Evolutionary conservation across 257 asterid genomes (phyloP), one percentile per base, ranked within the genome.

Genomic region (Fraxinus anomala): DNA sequence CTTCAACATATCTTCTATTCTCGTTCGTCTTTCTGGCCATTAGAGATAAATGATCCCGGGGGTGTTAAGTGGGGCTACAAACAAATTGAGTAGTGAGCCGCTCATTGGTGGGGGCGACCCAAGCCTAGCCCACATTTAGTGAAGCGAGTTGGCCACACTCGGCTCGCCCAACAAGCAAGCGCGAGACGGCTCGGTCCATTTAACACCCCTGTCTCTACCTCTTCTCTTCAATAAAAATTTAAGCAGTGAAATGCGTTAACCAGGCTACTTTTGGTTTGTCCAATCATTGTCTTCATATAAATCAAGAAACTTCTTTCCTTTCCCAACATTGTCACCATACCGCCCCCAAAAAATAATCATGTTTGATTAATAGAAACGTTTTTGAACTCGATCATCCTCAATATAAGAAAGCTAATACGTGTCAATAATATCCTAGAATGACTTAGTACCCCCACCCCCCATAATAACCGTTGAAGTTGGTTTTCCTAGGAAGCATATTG

Each of bases 291-390:
- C 67, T 5, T 56, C 28, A 8, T 59, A 59, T 61, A 75, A 47
- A 40, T 75, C 84, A 80, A 30, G 80, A 80, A 70, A 21, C 73
- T 75, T 75, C 84, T 68, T 59, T 59, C 59, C 49, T n/a, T 36
- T 14, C 34, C 73, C 59, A 11, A 4, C 65, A 40, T 5, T 21
- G 70, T 73, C 44, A 59, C 72, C 13, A 5, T 73, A 59, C 39
- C 63, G 16, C 47, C 31, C 31, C 36, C 37, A 80, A 66, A 39
- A n/a, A 19, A n/a, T 13, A 36, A 72, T 26, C 81, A 68, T 59
- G 56, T 1, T 6, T 19, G 33, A 68, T 81, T 82, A 81, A 82
- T 73, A 42, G 68, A 56, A 76, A 37, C 13, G 26, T n/a, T 47
- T 23, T 28, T 67, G 17, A 54, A 28, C 17, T 79, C 69, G 42